Base-by-base conservation (phyloP, 1,139 yeast genomes). In the Blastobotrys buckinghamii region DNA sequence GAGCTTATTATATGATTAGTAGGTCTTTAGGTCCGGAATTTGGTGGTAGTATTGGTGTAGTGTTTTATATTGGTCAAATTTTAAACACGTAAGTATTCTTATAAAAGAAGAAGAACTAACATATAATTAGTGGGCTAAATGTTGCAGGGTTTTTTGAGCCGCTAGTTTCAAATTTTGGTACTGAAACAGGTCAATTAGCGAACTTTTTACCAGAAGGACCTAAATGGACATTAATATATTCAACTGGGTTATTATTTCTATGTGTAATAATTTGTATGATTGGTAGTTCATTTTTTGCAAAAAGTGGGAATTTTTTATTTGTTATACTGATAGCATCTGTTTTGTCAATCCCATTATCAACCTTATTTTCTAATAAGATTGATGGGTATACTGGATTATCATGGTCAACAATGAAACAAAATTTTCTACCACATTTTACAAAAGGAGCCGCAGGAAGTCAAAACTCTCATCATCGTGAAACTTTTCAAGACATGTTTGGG, bases 101-200 rank as follows among this genome's bases (percentile, higher is more conserved):
- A 40, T 4, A 40, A 15, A 29, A 33, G 17, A 30, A 16, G 3
- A 41, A 13, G 30, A 6, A 26, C 35, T 36, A 43, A 43, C 41
- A 26, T 26, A 27, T 10, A 10, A 16, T 3, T 43, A 61, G 62
- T 10, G 80, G 90, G 30, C 74, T 84, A 69, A 84, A 84, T 63
- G 87, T 84, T 42, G 90, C 84, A 2, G 94, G 94, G 61, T 78
- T 84, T 57, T 78, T 84, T 48, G 92, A 84, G 59, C 90, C 94
- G 0, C 64, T 84, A 33, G 61, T 84, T 52, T 77, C 78, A 45
- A 82, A 82, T 56, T 84, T 84, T 62, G 86, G 85, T 39, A 57
- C 59, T 9, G 59, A 66, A 1, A 70, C 72, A 24, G 97, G 96
- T 1, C 77, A 76, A 5, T 69, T 86, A 45, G 63, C 70, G 20